Conservation (phyloP, 495 filamentous ascomycete species). For the Lichenothelia convexa region DNA sequence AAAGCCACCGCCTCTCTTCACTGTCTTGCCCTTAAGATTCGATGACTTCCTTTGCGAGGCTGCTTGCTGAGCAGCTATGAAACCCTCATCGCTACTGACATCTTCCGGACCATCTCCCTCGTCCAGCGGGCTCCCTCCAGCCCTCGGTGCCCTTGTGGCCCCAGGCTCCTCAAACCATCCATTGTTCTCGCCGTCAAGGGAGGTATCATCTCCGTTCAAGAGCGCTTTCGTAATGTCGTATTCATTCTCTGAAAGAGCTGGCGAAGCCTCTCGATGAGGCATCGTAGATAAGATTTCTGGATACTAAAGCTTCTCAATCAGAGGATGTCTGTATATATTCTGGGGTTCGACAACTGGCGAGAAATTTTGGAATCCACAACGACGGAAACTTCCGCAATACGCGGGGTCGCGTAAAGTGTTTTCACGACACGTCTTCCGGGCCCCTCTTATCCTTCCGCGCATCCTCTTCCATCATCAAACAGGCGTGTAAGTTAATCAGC, state of each 20-base stretch:
- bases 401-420: no score
- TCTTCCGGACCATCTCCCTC: conserved; percentile 22
- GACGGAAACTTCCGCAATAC: no score
- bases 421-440: no score
- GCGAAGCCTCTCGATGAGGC: conserved; percentile 53
- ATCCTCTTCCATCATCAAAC: no score
- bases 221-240: conserved; percentile 73
- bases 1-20: conserved; percentile 90
- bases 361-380: no score
- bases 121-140: conserved; percentile 15
- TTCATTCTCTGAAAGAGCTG: conserved; percentile 71
- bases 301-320: no score
- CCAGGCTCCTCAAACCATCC: no score
- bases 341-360: no score
- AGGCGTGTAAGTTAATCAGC: no score
- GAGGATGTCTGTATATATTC: no score
- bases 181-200: conserved; percentile 15
- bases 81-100: conserved; percentile 57
- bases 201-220: conserved; percentile 35
- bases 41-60: conserved; percentile 69
- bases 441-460: no score
- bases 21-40: conserved; percentile 65
- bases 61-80: conserved; percentile 71
- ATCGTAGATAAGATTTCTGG: conserved; percentile 24
- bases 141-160: no score